Percentiles rank a stretch among this genome's conserved stretches.
Conservation (phyloP, 1,284 basidiomycete species). For the Acaromyces ingoldii region DNA sequence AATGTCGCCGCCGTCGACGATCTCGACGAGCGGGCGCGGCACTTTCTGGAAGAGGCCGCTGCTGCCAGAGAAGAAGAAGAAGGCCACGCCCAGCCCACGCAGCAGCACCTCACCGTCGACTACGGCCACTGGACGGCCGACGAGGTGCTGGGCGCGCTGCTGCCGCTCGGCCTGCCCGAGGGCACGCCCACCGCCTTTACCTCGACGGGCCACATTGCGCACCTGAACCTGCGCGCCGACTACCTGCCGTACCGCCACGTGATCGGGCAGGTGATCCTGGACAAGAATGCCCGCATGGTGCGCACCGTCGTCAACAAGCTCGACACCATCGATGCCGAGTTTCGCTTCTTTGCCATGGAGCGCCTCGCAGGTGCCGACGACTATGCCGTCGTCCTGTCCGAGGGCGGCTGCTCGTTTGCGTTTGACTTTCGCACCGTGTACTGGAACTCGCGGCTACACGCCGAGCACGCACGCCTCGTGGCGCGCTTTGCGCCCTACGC, state of each 20-base stretch:
- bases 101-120: no score
- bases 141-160: conserved; percentile 71
- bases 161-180: conserved; percentile 67
- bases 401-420: conserved; percentile 72
- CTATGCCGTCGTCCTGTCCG: conserved; percentile 61
- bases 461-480: conserved; percentile 83
- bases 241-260: conserved; percentile 85
- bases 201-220: conserved; percentile 79
- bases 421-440: conserved; percentile 96
- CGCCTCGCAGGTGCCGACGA: conserved; percentile 83
- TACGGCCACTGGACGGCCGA: conserved; percentile 84
- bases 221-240: conserved; percentile 83
- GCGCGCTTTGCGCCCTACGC: conserved; percentile 62
- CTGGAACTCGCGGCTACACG: conserved; percentile 92
- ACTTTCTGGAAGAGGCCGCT: no score
- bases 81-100: no score
- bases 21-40: no score
- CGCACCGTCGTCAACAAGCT: conserved; percentile 95
- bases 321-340: conserved; percentile 76
- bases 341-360: conserved; percentile 96
- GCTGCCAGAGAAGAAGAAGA: no score
- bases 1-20: background rate
- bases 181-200: conserved; percentile 83
- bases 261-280: conserved; percentile 76
- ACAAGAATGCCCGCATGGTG: conserved; percentile 61